Conservation (phyloP, 257 asterid species). For the Fraxinus excelsior region DNA sequence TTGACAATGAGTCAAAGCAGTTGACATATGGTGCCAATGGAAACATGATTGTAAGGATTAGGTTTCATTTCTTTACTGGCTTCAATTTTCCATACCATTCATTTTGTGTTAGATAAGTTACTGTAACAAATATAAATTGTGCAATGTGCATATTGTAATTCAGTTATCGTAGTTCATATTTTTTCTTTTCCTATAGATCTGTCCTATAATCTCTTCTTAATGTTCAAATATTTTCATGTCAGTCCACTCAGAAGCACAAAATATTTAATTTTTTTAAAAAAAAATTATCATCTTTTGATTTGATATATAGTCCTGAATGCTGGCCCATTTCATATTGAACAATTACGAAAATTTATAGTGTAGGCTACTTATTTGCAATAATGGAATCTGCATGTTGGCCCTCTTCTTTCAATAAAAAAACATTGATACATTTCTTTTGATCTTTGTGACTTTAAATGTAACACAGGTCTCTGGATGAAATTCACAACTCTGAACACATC, state of each 20-base stretch:
- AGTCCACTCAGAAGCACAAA: not conserved
- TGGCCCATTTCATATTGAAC: not conserved
- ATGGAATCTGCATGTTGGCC: not conserved
- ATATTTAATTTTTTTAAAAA: too few species aligned
- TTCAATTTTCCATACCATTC: slow-evolving; percentile 8
- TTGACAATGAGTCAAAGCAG: slow-evolving; percentile 55
- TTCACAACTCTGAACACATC: not conserved
- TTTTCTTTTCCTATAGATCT: not conserved
- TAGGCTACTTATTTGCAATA: not conserved
- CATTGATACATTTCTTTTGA: not conserved
- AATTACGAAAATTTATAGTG: not conserved
- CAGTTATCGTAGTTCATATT: not conserved
- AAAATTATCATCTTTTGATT: not conserved
- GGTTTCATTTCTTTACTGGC: slow-evolving; percentile 18
- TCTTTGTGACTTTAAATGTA: not conserved
- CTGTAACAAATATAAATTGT: not conserved
- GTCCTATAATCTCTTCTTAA: not conserved
- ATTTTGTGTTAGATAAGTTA: not conserved
- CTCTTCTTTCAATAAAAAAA: not conserved
- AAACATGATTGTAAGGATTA: slow-evolving; percentile 57
- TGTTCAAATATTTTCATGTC: slow-evolving; percentile 1
- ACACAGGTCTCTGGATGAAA: not conserved
- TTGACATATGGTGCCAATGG: slow-evolving; percentile 72
- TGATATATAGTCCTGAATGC: not conserved
- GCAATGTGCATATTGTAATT: slow-evolving; percentile 4